Base-by-base conservation (phyloP, 352 stramenopile species). In the Albugo laibachii region DNA sequence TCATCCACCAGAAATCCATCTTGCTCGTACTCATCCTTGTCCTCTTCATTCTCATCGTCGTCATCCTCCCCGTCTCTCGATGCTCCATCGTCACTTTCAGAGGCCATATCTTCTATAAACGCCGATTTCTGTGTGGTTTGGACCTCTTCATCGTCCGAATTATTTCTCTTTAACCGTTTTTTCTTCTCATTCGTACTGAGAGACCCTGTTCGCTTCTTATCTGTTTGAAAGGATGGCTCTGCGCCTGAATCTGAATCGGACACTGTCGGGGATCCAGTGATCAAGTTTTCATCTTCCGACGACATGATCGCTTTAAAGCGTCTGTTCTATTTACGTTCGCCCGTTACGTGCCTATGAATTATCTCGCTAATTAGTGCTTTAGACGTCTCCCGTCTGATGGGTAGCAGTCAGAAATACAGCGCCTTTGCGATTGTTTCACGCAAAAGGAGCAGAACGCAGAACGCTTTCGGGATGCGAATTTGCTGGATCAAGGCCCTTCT, bases 101-200 rank as follows among this genome's bases (percentile, higher is more conserved):
- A 93, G 27, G 80, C 80, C 55, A 83, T 75, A 41, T 93, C 80
- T n/a, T 93, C 77, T 44, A 93, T 87, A 36, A 91, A 91, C 6
- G 38, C 38, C 8, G 38, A 24, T 10, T 43, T 43, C 20, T 24
- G 3, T 24, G 38, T 24, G 38, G 3, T 43, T 43, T 43, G 38
- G 3, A 24, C 58, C 4, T 62, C 65, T 21, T 74, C 71, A 27
- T 85, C 69, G 47, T 80, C 71, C 51, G 64, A 75, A 16, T 64
- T 57, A 13, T 68, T 66, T 47, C 62, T 67, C 43, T 76, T 72
- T 50, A 86, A 87, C 4, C 56, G 56, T 48, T 83, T 79, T 41
- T 77, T 73, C 34, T 54, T 58, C 50, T 78, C 81, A 19, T 50
- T 53, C 53, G 55, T 59, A 31, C 12, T 24, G 50, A 73, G 66